phyloP scores from a whole-genome alignment of 768 basidiomycete genomes.

The Porphyrellus cyaneotinctus region DNA sequence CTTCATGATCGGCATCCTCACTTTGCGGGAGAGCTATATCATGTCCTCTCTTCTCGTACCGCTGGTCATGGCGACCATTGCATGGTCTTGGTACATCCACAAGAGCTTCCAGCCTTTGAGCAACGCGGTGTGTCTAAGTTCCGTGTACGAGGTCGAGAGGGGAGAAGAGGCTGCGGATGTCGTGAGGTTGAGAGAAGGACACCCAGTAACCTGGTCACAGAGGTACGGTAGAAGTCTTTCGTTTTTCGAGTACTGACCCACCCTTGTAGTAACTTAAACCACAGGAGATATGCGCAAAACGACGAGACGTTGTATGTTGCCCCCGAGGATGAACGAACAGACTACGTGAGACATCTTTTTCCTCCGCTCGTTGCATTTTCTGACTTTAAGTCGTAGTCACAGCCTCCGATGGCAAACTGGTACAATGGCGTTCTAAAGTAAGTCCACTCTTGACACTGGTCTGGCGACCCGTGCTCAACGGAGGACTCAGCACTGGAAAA shows the following conservation, averaged over 20 bases:
- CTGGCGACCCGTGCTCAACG: constrained; percentile 1
- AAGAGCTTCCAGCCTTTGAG: constrained; percentile 67
- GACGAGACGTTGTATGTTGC: constrained; percentile 95
- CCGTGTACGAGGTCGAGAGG: constrained; percentile 83
- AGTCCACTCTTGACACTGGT: constrained; percentile 10
- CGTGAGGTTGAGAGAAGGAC: constrained; percentile 66
- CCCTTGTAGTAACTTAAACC: constrained; percentile 67
- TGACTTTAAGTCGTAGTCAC: constrained; percentile 52
- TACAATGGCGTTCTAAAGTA: constrained; percentile 91
- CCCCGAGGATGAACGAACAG: constrained; percentile 88
- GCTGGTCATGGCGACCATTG: constrained; percentile 66
- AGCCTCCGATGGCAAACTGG: constrained; percentile 96
- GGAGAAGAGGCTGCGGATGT: constrained; percentile 86
- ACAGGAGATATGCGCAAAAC: constrained; percentile 85
- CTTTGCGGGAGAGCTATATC: constrained; percentile 53
- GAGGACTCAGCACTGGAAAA: constrained; percentile 72
- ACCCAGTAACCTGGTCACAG: constrained; percentile 86
- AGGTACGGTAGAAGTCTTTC: constrained; percentile 43
- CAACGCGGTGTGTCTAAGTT: constrained; percentile 79
- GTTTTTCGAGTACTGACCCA: background rate
- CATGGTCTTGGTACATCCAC: constrained; percentile 80
- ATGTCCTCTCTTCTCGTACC: constrained; percentile 67
- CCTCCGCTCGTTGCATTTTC: background rate
- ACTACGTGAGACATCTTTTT: constrained; percentile 61
- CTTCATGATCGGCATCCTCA: constrained; percentile 97